Conservation (phyloP, 768 basidiomycete species). For the Candolleomyces aberdarensis region DNA sequence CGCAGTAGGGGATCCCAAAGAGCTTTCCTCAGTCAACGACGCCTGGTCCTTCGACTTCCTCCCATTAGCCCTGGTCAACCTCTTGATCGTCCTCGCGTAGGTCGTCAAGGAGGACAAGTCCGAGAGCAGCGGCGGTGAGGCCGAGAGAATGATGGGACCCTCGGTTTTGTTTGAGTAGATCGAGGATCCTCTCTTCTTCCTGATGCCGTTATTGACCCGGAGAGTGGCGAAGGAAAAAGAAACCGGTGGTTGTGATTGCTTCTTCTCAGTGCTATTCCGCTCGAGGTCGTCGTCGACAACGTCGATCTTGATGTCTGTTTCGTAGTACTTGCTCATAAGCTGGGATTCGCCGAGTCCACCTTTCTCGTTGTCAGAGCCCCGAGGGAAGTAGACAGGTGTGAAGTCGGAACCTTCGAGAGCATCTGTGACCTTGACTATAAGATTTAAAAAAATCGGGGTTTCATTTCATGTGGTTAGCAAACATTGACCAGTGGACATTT, state of each 20-base stretch:
- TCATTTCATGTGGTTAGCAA: neutral
- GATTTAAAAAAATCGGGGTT: neutral
- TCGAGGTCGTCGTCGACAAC: slow-evolving; percentile 1
- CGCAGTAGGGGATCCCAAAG: neutral
- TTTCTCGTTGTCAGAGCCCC: slow-evolving; percentile 10
- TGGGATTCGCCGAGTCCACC: neutral
- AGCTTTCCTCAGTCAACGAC: neutral
- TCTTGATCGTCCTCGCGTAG: neutral
- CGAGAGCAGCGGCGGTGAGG: slow-evolving; percentile 24
- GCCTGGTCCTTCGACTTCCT: neutral
- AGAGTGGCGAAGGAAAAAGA: neutral
- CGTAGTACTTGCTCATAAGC: slow-evolving; percentile 2
- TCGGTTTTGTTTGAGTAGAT: slow-evolving; percentile 23
- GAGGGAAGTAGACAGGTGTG: slow-evolving; percentile 37
- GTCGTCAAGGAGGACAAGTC: slow-evolving; percentile 15
- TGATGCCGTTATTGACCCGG: neutral
- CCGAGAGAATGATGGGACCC: slow-evolving; percentile 23
- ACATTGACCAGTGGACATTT: neutral
- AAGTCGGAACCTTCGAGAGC: slow-evolving; percentile 42
- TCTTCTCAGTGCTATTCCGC: neutral
- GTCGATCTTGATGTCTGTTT: slow-evolving; percentile 15
- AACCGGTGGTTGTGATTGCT: neutral
- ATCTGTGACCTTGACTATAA: slow-evolving; percentile 35
- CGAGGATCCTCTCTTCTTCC: slow-evolving; percentile 16
- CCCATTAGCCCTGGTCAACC: neutral